Percentiles rank a stretch among this genome's conserved stretches.
These are phyloP conservation scores for barley (Hordeum vulgare) DNA, from an alignment of 176 grass and related monocot species.

Conservation along the genomic window DNA sequence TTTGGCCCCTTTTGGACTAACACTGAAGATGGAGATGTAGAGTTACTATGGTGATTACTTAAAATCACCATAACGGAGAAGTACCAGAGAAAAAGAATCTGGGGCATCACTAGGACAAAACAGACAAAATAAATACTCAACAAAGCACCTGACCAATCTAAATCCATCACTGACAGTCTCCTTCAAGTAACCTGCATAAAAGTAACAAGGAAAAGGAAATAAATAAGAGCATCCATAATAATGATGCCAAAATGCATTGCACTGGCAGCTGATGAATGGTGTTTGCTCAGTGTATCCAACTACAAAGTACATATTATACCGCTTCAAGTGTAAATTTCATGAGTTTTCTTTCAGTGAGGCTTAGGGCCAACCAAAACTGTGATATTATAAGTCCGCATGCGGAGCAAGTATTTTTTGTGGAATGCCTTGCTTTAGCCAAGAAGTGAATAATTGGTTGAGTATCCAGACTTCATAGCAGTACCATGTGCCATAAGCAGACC, in stretches of 20 bases:
- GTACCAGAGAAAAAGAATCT: neutral
- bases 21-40: slow-evolving; percentile 49
- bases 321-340: neutral
- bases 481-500: slow-evolving; percentile 69
- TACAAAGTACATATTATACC: neutral
- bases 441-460: neutral
- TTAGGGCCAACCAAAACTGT: slow-evolving; percentile 4
- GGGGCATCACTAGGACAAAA: neutral
- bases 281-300: neutral
- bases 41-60: slow-evolving; percentile 5
- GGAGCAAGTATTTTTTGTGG: neutral
- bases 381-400: neutral
- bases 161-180: slow-evolving; percentile 59
- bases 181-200: slow-evolving; percentile 62
- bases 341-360: neutral
- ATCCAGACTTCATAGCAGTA: slow-evolving; percentile 23
- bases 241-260: neutral
- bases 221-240: neutral
- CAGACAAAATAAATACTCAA: neutral
- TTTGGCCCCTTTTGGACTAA: slow-evolving; percentile 59
- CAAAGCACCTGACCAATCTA: slow-evolving; percentile 60
- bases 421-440: neutral
- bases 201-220: slow-evolving; percentile 24
- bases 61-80: neutral
- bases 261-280: slow-evolving; percentile 6